Evolutionary conservation across 23 red algal species (phyloP), one percentile per base, ranked within the genome.

Genomic region (Pyropia yezoensis): DNA sequence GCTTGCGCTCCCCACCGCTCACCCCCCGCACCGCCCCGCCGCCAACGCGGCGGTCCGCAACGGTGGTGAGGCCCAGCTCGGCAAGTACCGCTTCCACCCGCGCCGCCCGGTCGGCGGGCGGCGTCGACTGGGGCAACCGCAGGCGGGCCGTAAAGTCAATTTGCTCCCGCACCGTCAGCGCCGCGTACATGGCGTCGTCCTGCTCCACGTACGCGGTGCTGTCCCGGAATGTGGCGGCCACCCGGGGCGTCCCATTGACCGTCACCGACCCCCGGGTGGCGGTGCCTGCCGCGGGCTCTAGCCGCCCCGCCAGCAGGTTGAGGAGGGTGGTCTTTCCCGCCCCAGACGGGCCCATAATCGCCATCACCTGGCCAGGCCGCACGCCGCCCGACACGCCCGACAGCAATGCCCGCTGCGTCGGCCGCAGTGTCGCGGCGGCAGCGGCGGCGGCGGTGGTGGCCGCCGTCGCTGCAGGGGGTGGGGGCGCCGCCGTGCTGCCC

Each of bases 171-270:
- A 98, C 94, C 13, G 94, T 98, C 51, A 98, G 73, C 55, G 88
- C 94, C 1, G 85, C 94, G 50, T 91, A 98, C 85, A 98, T 91
- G 67, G 83, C 75, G 27, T 98, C 94, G 14, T 98, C 94, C 71
- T 98, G 94, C 14, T 74, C 33, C 18, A 89, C 75, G 58, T 89
- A 89, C 7, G 75, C 84, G 27, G 69, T 63, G 11, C 69, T 58
- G 47, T 84, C 73, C 52, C 71, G 61, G 62, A 98, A 98, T 49
- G 71, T 88, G 54, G 63, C 52, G n/a, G 62, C 69, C 47, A 88
- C 67, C 12, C 94, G 54, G 1, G 59, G 67, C 53, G 79, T 49
- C 45, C 94, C 94, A 71, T 98, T 98, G 29, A 98, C 70, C 18
- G 54, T 69, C 16, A 98, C 67, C 12, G 69, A 54, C 60, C 94